Evolutionary conservation across 768 basidiomycete genomes (phyloP).

Genomic region (Suillus fuscotomentosus): DNA sequence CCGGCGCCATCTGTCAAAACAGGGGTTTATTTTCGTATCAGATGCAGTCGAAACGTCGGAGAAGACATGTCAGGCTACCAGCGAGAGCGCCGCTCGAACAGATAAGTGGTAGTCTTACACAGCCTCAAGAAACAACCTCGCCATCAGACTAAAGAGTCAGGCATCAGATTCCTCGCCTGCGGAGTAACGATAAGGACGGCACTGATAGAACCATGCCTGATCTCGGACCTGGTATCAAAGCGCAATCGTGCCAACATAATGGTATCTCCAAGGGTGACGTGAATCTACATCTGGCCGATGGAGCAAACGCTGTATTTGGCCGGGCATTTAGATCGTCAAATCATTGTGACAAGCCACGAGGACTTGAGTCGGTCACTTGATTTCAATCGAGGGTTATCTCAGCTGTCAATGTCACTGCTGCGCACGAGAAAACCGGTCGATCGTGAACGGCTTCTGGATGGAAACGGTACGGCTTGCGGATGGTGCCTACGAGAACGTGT

Average conservation of each 20-base stretch:
- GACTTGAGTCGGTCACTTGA: neutral
- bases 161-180: slow-evolving; percentile 52
- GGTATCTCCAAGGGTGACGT: slow-evolving; percentile 44
- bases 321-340: slow-evolving; percentile 42
- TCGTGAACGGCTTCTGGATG: slow-evolving; percentile 41
- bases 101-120: neutral
- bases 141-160: slow-evolving; percentile 52
- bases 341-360: slow-evolving; percentile 41
- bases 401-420: slow-evolving; percentile 40
- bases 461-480: slow-evolving; percentile 41
- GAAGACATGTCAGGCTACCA: slow-evolving; percentile 30
- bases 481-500: slow-evolving; percentile 29
- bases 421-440: slow-evolving; percentile 44
- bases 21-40: neutral
- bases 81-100: slow-evolving; percentile 39
- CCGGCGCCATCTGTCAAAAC: slow-evolving; percentile 45
- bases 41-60: neutral
- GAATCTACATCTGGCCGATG: slow-evolving; percentile 51
- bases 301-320: slow-evolving; percentile 41
- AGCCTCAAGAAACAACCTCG: slow-evolving; percentile 14
- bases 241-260: slow-evolving; percentile 39
- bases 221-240: slow-evolving; percentile 26
- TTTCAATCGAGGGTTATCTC: slow-evolving; percentile 19
- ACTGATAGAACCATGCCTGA: slow-evolving; percentile 38
- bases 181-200: slow-evolving; percentile 46